These are phyloP conservation scores for Backusella parvicylindrica DNA, from an alignment of 192 early-diverging fungal species.

Conservation along the genomic window DNA sequence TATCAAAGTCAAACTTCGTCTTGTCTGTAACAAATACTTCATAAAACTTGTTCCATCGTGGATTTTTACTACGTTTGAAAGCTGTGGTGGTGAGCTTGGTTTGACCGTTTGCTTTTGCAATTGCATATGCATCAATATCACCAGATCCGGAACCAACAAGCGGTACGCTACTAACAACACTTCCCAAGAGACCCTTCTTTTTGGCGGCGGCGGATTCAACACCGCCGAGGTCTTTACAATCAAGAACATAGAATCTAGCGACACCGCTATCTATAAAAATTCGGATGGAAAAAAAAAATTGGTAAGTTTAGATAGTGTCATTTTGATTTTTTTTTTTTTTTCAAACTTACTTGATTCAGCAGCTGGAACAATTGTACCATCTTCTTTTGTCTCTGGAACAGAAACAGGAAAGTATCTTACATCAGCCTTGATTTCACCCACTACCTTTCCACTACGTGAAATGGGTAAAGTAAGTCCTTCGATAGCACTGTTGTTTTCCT, in stretches of 20 bases:
- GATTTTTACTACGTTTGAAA: slow-evolving; percentile 71
- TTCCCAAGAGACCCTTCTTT: not conserved
- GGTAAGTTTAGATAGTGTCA: slow-evolving; percentile 16
- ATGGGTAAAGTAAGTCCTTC: slow-evolving; percentile 40
- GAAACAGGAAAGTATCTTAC: slow-evolving; percentile 43
- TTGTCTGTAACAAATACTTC: slow-evolving; percentile 74
- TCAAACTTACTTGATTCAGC: slow-evolving; percentile 45
- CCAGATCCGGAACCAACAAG: slow-evolving; percentile 21
- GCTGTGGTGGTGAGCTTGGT: slow-evolving; percentile 53
- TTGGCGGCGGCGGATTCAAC: not conserved
- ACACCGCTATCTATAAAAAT: slow-evolving; percentile 54
- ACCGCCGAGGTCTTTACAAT: slow-evolving; percentile 61
- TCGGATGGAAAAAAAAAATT: not conserved
- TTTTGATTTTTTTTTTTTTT: not conserved
- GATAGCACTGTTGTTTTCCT: slow-evolving; percentile 32
- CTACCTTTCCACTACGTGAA: slow-evolving; percentile 35
- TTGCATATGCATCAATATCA: slow-evolving; percentile 44
- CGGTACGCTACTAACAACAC: slow-evolving; percentile 17
- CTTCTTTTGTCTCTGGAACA: slow-evolving; percentile 32
- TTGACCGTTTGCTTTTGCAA: slow-evolving; percentile 53
- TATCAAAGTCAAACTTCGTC: slow-evolving; percentile 49
- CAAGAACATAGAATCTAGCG: slow-evolving; percentile 59
- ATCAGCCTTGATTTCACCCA: slow-evolving; percentile 41
- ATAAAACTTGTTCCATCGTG: slow-evolving; percentile 72
- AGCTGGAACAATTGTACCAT: slow-evolving; percentile 36